phyloP scores from a whole-genome alignment of 2,329 filamentous ascomycete species.

The Sphaerulina populicola region DNA sequence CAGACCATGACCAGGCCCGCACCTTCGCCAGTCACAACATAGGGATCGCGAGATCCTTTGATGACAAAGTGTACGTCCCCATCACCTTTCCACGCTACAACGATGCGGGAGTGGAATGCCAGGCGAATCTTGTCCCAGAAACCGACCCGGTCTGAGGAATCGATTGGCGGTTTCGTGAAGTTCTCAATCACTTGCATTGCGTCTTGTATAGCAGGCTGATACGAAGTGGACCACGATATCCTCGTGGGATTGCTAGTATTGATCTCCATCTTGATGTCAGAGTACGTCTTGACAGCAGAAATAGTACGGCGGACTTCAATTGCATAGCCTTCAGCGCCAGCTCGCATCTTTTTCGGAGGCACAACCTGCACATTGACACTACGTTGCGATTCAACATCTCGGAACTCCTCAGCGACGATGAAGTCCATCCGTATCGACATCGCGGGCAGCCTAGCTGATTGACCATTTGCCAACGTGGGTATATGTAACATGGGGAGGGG shows the following conservation, averaged over 20 bases:
- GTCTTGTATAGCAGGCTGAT: slow-evolving; percentile 95
- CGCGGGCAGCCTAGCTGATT: slow-evolving; percentile 71
- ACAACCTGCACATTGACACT: slow-evolving; percentile 77
- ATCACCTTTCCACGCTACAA: slow-evolving; percentile 85
- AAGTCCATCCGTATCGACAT: slow-evolving; percentile 83
- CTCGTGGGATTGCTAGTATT: slow-evolving; percentile 86
- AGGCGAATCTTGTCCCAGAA: slow-evolving; percentile 99
- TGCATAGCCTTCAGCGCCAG: slow-evolving; percentile 59
- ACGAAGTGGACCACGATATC: slow-evolving; percentile 95
- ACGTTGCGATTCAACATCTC: slow-evolving; percentile 69
- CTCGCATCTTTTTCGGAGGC: slow-evolving; percentile 53
- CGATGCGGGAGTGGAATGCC: slow-evolving; percentile 84
- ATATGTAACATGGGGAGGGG: slow-evolving; percentile 87
- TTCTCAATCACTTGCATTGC: slow-evolving; percentile 99
- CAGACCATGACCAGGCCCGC: slow-evolving; percentile 98
- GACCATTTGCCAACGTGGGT: slow-evolving; percentile 67
- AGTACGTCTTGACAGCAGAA: slow-evolving; percentile 92
- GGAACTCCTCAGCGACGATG: slow-evolving; percentile 88
- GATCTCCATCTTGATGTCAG: slow-evolving; percentile 82
- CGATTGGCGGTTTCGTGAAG: slow-evolving; percentile 90
- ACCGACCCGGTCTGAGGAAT: slow-evolving; percentile 84
- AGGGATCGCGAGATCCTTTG: slow-evolving; percentile 84
- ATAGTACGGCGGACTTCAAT: slow-evolving; percentile 86
- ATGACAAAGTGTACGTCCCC: slow-evolving; percentile 90
- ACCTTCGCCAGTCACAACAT: slow-evolving; percentile 82